These are phyloP conservation scores for Salix caprea DNA, from an alignment of 345 rosid species.

Conservation along the genomic window DNA sequence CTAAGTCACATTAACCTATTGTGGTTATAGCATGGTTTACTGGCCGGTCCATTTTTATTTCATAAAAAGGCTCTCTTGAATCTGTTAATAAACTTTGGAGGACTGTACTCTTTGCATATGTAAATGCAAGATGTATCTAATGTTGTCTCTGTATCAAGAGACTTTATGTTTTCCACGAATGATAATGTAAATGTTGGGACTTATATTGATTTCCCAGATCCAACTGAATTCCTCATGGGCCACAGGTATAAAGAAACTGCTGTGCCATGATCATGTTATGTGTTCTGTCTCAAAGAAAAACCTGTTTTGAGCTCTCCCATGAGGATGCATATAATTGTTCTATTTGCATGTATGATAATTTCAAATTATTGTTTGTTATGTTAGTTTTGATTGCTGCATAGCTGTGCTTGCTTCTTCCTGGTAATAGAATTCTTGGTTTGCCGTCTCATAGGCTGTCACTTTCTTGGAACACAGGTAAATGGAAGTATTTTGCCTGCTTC, in stretches of 20 bases:
- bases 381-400: neutral
- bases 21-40: neutral
- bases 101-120: neutral
- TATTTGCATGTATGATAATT: neutral
- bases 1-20: neutral
- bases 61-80: neutral
- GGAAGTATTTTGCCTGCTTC: conserved; percentile 98
- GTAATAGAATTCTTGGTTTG: neutral
- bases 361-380: neutral
- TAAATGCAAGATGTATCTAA: neutral
- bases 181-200: neutral
- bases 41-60: neutral
- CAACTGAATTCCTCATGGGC: neutral
- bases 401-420: neutral
- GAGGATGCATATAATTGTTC: neutral
- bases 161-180: neutral
- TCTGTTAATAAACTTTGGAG: neutral
- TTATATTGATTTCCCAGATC: neutral
- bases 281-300: neutral
- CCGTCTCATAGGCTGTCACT: neutral
- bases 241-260: neutral
- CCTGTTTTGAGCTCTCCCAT: neutral
- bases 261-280: neutral
- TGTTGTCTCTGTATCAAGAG: neutral
- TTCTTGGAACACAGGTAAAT: conserved; percentile 52